Base-by-base conservation (phyloP, 2,329 filamentous ascomycete genomes). In the Daldinia sp. region DNA sequence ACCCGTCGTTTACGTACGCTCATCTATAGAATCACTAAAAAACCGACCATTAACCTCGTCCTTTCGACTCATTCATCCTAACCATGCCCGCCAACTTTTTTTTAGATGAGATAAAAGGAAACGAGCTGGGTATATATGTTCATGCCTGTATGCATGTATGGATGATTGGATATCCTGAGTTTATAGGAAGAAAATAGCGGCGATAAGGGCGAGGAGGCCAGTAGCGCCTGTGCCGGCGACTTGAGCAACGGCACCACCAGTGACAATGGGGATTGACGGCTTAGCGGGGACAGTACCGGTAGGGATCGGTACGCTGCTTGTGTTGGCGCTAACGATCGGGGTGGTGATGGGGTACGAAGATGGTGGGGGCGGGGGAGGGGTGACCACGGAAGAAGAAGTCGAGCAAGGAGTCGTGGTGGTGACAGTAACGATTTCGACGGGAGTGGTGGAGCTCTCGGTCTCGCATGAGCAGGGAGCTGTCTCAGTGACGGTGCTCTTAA, bases 181-280 rank as follows among this genome's bases (percentile, higher is more conserved):
- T 67, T 64, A 75, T 15, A 76, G 57, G 18, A 77, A 54, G 37
- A 76, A 35, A n/a, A 73, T 65, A 35, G 73, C 73, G 18, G 71
- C 73, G 30, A 75, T 23, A 6, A 71, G 72, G 9, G 72, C 74
- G 6, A 76, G 20, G 18, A 74, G 37, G 3, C 74, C 73, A 28
- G 70, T 55, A 2, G 73, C 68, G 3, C 73, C 75, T 4, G 72
- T 68, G 2, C 57, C 62, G 9, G 71, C 68, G 1, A 66, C 71
- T 33, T 71, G 68, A 0, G 63, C 56, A 9, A 44, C 63, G 3
- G 70, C 73, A 13, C 65, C 74, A 12, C 65, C 74, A 0, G 74
- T 76, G 15, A 67, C 58, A 51, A 75, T 65, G 37, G 63, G 55
- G 9, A 26, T 67, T 39, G n/a, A 13, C 18, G 2, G 56, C 53